Base-by-base conservation (phyloP, 805 yeast species). In the Wickerhamomyces subpelliculosus region DNA sequence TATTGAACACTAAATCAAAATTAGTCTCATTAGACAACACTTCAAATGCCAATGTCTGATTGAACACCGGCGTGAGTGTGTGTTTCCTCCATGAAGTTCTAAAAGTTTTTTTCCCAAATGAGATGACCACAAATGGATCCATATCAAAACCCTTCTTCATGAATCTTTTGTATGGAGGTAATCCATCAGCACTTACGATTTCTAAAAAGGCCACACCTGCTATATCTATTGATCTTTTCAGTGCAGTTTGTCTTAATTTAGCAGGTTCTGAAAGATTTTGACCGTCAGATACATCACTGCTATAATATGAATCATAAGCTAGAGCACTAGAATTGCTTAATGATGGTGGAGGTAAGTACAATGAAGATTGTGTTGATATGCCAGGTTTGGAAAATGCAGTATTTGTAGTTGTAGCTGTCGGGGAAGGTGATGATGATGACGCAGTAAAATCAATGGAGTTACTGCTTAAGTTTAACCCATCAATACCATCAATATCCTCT, bases 111-210 rank as follows among this genome's bases (percentile, higher is more conserved):
- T 84, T 80, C 9, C 96, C 96, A 58, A 90, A 87, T 0, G 96
- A 80, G 1, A 87, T 80, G 16, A 90, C 87, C 3, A 90, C 90
- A 62, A 90, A 93, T 2, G 97, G 97, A 55, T 93, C 98, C 94
- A 93, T 86, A 58, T 88, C 96, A 54, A 84, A 90, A 1, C 89
- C 80, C 18, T 86, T 75, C 9, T 88, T 66, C 13, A 84, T 63
- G 35, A 54, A 58, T 46, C 82, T 80, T 29, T 72, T 71, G 38
- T 80, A 68, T 0, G 94, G 85, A 1, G 98, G 98, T 27, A 90
- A 64, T 40, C 81, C 87, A 2, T 75, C 63, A 9, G 90, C 87
- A 1, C 82, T 74, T 4, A 76, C 71, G 17, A 90, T 75, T 45
- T 89, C 95, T 26, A 90, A 54, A 49, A 83, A 85, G 4, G 84